Percentiles rank a stretch among this genome's conserved stretches.
These are phyloP conservation scores for Arthrinium puccinioides DNA, from an alignment of 2,329 filamentous ascomycete genomes.

Conservation along the genomic window DNA sequence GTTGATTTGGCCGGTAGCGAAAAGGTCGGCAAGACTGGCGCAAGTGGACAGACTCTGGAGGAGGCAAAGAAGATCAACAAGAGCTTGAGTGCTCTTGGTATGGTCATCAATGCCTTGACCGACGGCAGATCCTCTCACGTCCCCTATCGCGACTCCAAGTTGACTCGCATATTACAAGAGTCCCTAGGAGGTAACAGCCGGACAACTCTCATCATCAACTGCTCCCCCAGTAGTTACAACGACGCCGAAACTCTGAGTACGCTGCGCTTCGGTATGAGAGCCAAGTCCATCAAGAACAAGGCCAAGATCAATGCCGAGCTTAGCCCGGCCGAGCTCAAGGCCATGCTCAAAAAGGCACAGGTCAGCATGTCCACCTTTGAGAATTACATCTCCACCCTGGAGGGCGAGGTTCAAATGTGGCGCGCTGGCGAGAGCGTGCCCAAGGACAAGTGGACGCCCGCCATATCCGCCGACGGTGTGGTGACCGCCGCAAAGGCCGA, in stretches of 20 bases:
- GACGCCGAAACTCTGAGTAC: constrained; percentile 91
- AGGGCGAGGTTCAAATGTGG: constrained; percentile 82
- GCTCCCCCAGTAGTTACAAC: constrained; percentile 98
- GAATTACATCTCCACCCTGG: constrained; percentile 73
- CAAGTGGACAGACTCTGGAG: constrained; percentile 92
- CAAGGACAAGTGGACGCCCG: constrained; percentile 77
- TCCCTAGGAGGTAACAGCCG: constrained; percentile 94
- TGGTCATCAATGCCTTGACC: constrained; percentile 97
- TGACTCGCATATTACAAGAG: constrained; percentile 95
- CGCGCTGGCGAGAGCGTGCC: constrained; percentile 82
- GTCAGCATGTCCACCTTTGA: constrained; percentile 84
- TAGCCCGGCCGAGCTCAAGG: constrained; percentile 90
- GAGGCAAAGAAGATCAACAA: constrained; percentile 99
- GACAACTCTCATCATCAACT: constrained; percentile 98
- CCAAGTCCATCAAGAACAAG: constrained; percentile 99
- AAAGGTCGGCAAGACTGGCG: constrained; percentile 97
- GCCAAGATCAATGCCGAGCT: constrained; percentile 99
- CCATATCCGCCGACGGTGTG: constrained; percentile 49
- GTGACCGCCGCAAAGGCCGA: constrained; percentile 31
- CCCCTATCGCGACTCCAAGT: constrained; percentile 95
- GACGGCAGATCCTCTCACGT: constrained; percentile 96
- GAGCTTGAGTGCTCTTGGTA: constrained; percentile 93
- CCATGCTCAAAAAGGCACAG: constrained; percentile 86
- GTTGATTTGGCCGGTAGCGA: constrained; percentile 98
- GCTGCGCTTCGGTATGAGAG: constrained; percentile 87